A percentile compares a stretch with the other conserved stretches of the same genome.
Evolutionary conservation across 208 protist species (phyloP).

Genomic region (Trichomonas gallinae): DNA sequence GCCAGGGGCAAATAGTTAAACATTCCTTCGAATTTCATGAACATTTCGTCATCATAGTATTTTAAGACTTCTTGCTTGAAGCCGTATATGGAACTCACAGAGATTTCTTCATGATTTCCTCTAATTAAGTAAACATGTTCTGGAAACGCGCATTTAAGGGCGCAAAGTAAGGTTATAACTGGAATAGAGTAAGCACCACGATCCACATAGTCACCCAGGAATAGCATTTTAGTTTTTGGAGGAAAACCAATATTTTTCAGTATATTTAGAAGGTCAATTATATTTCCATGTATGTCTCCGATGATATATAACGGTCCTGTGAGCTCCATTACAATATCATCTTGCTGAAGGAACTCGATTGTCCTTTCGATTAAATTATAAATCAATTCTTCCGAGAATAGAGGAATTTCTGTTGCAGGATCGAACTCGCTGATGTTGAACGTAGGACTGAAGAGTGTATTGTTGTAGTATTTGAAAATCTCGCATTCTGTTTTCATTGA

Average conservation of each 20-base stretch:
- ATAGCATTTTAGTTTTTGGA: background rate
- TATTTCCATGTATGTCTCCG: background rate
- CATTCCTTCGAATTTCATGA: background rate
- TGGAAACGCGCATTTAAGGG: background rate
- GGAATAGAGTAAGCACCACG: background rate
- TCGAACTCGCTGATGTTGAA: background rate
- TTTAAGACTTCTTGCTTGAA: background rate
- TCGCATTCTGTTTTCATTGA: background rate
- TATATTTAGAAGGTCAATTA: background rate
- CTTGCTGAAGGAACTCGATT: background rate
- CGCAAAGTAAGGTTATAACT: background rate
- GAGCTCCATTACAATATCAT: background rate
- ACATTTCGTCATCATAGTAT: background rate
- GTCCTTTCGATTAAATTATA: background rate
- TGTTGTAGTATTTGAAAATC: background rate
- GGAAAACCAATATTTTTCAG: background rate
- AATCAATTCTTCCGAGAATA: background rate
- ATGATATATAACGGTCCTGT: background rate
- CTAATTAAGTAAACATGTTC: background rate
- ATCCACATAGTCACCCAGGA: conserved; percentile 6
- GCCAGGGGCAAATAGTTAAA: background rate
- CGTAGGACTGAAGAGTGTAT: background rate
- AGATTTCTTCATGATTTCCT: background rate
- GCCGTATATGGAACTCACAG: background rate
- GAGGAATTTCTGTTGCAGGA: background rate